phyloP scores from a whole-genome alignment of 768 basidiomycete genomes.

The Serendipita indica region DNA sequence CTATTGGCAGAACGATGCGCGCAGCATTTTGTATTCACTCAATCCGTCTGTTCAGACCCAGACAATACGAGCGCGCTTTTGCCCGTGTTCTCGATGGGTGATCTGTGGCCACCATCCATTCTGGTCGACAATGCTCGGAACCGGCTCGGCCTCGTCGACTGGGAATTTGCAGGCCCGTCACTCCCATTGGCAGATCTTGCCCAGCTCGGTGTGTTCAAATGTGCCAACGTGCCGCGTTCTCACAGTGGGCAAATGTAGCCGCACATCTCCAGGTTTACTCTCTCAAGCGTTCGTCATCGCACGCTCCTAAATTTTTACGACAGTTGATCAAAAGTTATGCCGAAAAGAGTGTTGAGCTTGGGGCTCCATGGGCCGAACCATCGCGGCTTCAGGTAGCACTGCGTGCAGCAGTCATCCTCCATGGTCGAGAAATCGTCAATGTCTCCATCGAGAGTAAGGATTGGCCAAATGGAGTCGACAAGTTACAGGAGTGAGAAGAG shows the following conservation, averaged over 20 bases:
- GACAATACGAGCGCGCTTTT: neutral
- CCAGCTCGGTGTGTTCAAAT: neutral
- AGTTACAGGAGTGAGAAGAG: neutral
- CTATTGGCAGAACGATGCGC: neutral
- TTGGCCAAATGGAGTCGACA: neutral
- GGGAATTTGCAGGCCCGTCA: neutral
- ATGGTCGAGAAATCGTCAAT: neutral
- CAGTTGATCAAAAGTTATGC: no score
- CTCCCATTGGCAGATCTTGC: neutral
- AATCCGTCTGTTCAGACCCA: neutral
- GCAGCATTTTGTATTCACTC: neutral
- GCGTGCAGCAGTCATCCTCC: neutral
- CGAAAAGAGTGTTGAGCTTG: no score
- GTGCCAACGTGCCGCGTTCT: neutral
- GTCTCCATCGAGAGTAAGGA: neutral
- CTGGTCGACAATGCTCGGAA: neutral
- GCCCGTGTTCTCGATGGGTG: neutral
- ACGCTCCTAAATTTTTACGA: no score
- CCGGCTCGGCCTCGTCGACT: neutral
- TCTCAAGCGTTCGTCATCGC: no score
- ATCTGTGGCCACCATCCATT: neutral
- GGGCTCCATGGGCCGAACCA: neutral
- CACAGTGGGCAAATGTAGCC: neutral
- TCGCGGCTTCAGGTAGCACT: neutral
- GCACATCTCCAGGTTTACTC: neutral